phyloP scores from a whole-genome alignment of 192 early-diverging fungal species.

The Dissophora ornata region DNA sequence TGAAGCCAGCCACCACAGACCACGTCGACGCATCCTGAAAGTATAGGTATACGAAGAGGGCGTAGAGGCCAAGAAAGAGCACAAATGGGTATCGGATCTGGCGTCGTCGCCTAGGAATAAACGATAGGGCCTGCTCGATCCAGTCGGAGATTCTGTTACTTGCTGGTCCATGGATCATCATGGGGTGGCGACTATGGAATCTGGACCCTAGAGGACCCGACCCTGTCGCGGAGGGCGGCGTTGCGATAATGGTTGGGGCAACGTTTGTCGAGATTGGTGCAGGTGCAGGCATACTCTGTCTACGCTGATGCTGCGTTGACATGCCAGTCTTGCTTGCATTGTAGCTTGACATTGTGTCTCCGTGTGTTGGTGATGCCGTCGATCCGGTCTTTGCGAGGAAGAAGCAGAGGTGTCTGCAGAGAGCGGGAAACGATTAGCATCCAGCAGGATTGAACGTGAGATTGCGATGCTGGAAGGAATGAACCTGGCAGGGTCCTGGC shows the following conservation, averaged over 20 bases:
- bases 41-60: slow-evolving; percentile 31
- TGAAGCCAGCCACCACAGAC: slow-evolving; percentile 45
- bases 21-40: slow-evolving; percentile 30
- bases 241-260: slow-evolving; percentile 44
- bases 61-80: slow-evolving; percentile 18
- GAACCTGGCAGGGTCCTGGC: no score
- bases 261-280: slow-evolving; percentile 49
- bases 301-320: slow-evolving; percentile 39
- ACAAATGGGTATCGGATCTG: slow-evolving; percentile 40
- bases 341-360: slow-evolving; percentile 26
- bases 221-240: slow-evolving; percentile 52
- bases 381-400: no score
- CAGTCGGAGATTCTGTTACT: slow-evolving; percentile 10
- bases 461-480: no score
- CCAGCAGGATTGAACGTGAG: no score
- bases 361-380: not conserved
- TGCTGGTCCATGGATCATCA: slow-evolving; percentile 38
- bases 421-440: no score
- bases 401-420: no score
- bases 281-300: slow-evolving; percentile 44
- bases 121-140: slow-evolving; percentile 19
- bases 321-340: slow-evolving; percentile 33
- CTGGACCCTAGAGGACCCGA: slow-evolving; percentile 27
- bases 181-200: slow-evolving; percentile 41
- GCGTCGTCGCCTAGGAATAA: slow-evolving; percentile 38